Base-by-base conservation (phyloP, 1,139 yeast genomes). In the Lizanozyma gosingica region DNA sequence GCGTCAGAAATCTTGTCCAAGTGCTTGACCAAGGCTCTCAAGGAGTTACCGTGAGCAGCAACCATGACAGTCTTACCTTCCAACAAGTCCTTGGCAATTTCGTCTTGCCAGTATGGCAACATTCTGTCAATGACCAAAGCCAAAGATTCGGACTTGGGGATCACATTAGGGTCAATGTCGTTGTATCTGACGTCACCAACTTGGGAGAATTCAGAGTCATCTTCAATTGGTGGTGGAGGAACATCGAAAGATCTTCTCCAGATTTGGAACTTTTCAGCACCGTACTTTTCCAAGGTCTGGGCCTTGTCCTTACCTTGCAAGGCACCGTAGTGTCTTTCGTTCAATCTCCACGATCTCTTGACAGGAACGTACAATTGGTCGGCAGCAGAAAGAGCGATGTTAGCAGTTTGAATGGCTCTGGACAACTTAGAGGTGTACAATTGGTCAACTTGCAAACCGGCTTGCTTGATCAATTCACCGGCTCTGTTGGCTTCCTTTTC, bases 1-100 rank as follows among this genome's bases (percentile, higher is more conserved):
- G 70, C 90, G 61, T 87, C 96, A 48, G 96, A 84, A 63, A 92
- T 86, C 56, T 80, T 78, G 71, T 92, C 97, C 72, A 92, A 83
- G 76, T 88, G 90, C 80, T 90, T 92, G 60, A 90, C 97, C 53
- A 92, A 75, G 51, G 87, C 97, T 78, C 98, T 85, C 68, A 92
- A 78, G 44, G 97, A 90, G 85, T 92, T 92, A 71, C 98, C 98
- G 75, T 92, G 98, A 51, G 98, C 97, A 58, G 94, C 94, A 62
- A 92, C 67, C 65, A 92, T 67, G 45, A 90, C 97, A 48, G 94
- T 85, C 78, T 90, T 90, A 60, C 88, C 95, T 35, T 63, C 79
- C 60, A 84, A 72, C 60, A 92, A 76, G 65, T 87, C 94, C 62
- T 76, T 76, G 63, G 96, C 78, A 59, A 92, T 86, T 62, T 79